Evolutionary conservation across 495 filamentous ascomycete genomes (phyloP).

Genomic region (Talaromyces nanjingensis): DNA sequence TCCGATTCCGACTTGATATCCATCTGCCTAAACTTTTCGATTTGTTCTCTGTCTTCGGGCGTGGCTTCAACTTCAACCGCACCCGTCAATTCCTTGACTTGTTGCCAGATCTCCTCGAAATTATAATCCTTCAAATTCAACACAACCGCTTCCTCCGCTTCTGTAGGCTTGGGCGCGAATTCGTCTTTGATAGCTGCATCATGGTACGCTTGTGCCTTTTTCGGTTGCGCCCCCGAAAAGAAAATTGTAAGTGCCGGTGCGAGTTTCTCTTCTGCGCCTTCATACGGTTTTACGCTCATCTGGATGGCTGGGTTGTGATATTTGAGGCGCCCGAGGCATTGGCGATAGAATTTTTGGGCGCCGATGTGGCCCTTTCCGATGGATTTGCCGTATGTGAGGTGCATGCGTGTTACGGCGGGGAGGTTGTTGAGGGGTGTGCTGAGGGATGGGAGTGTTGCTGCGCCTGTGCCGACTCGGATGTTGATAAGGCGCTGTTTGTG

Average conservation of each 20-base stretch:
- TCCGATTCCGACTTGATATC: slow-evolving; percentile 44
- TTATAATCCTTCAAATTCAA: slow-evolving; percentile 29
- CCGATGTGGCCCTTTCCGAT: slow-evolving; percentile 60
- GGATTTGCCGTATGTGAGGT: slow-evolving; percentile 68
- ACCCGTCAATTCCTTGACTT: slow-evolving; percentile 62
- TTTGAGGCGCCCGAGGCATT: slow-evolving; percentile 78
- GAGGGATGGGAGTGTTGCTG: slow-evolving; percentile 62
- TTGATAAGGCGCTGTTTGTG: slow-evolving; percentile 52
- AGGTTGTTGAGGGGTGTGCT: slow-evolving; percentile 41
- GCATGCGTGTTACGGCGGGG: slow-evolving; percentile 64
- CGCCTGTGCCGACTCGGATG: slow-evolving; percentile 71
- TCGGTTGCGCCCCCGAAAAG: slow-evolving; percentile 42
- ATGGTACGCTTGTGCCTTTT: slow-evolving; percentile 21
- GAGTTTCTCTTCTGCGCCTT: slow-evolving; percentile 38
- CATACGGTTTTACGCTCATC: slow-evolving; percentile 70
- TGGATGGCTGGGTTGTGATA: slow-evolving; percentile 83
- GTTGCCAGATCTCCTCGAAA: slow-evolving; percentile 55
- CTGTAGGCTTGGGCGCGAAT: slow-evolving; percentile 27
- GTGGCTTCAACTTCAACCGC: slow-evolving; percentile 54
- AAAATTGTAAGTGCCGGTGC: slow-evolving; percentile 67
- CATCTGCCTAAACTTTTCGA: slow-evolving; percentile 54
- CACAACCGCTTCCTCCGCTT: slow-evolving; percentile 27
- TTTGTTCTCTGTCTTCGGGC: slow-evolving; percentile 51
- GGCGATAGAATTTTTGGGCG: slow-evolving; percentile 83
- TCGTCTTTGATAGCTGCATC: slow-evolving; percentile 22